Percentiles rank a stretch among this genome's conserved stretches.
Evolutionary conservation across 805 yeast genomes (phyloP).

Genomic region (Myxozyma nipponensis): DNA sequence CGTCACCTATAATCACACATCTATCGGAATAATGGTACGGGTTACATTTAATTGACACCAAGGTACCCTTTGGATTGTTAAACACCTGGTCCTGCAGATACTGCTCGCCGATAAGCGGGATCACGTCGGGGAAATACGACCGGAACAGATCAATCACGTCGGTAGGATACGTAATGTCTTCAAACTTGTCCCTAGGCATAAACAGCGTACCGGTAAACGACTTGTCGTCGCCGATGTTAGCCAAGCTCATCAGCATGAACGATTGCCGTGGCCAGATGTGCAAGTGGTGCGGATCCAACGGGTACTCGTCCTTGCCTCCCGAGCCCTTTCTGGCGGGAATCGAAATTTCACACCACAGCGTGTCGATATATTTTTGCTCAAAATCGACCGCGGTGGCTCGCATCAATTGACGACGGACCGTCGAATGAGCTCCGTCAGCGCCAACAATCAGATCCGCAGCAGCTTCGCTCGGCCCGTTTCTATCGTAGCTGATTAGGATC

Average conservation of each 20-base stretch:
- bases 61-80: slow-evolving; percentile 68
- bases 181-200: slow-evolving; percentile 70
- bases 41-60: slow-evolving; percentile 64
- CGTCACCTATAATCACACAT: slow-evolving; percentile 78
- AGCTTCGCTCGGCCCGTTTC: slow-evolving; percentile 15
- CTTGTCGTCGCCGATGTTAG: slow-evolving; percentile 67
- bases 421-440: slow-evolving; percentile 81
- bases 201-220: slow-evolving; percentile 88
- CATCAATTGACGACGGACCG: slow-evolving; percentile 65
- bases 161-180: slow-evolving; percentile 45
- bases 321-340: slow-evolving; percentile 52
- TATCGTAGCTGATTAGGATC: background rate
- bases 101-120: slow-evolving; percentile 58
- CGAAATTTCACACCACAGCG: slow-evolving; percentile 74
- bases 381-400: slow-evolving; percentile 60
- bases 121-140: slow-evolving; percentile 70
- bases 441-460: slow-evolving; percentile 66
- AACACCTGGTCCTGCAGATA: slow-evolving; percentile 49
- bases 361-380: slow-evolving; percentile 73
- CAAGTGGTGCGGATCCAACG: slow-evolving; percentile 66
- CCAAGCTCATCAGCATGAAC: slow-evolving; percentile 84
- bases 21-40: slow-evolving; percentile 66
- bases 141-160: slow-evolving; percentile 54
- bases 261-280: slow-evolving; percentile 91
- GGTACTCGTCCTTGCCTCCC: slow-evolving; percentile 40